Conservation (phyloP, 2,329 filamentous ascomycete genomes). For the Orbilia quercus region DNA sequence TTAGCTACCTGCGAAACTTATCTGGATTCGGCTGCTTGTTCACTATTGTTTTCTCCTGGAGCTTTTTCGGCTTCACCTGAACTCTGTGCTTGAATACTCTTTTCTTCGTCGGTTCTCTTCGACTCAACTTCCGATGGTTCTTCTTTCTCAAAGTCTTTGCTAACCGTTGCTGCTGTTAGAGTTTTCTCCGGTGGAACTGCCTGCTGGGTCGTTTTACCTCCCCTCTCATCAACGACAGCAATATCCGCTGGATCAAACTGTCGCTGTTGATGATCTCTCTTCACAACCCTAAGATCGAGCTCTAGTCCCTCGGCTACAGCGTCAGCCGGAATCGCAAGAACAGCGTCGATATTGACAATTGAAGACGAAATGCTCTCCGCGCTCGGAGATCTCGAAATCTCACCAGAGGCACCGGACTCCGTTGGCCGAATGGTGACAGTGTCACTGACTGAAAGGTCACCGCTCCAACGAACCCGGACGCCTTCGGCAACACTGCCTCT, state of each 20-base stretch:
- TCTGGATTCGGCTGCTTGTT: neutral
- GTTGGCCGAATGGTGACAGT: conserved; percentile 40
- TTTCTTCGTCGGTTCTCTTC: conserved; percentile 3
- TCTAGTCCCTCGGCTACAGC: conserved; percentile 41
- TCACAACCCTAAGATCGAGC: conserved; percentile 41
- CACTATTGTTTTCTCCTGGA: conserved; percentile 1
- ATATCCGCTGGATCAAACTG: conserved; percentile 43
- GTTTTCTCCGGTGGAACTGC: neutral
- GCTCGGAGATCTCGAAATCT: conserved; percentile 40
- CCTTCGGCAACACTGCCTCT: conserved; percentile 26
- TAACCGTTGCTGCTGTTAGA: conserved; percentile 8
- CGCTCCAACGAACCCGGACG: conserved; percentile 50
- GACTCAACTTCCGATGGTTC: conserved; percentile 7
- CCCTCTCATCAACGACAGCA: conserved; percentile 9
- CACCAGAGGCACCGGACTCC: conserved; percentile 35
- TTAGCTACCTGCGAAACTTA: neutral
- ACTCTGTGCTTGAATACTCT: neutral
- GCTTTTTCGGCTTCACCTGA: conserved; percentile 5
- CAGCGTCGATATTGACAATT: conserved; percentile 48
- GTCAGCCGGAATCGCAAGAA: conserved; percentile 34
- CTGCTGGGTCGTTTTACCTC: conserved; percentile 1
- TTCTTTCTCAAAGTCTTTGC: neutral
- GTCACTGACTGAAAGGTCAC: conserved; percentile 44
- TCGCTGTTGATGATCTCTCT: conserved; percentile 17
- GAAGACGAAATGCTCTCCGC: conserved; percentile 26